These are phyloP conservation scores for Aspergillus baeticus DNA, from an alignment of 495 filamentous ascomycete species.

Conservation along the genomic window DNA sequence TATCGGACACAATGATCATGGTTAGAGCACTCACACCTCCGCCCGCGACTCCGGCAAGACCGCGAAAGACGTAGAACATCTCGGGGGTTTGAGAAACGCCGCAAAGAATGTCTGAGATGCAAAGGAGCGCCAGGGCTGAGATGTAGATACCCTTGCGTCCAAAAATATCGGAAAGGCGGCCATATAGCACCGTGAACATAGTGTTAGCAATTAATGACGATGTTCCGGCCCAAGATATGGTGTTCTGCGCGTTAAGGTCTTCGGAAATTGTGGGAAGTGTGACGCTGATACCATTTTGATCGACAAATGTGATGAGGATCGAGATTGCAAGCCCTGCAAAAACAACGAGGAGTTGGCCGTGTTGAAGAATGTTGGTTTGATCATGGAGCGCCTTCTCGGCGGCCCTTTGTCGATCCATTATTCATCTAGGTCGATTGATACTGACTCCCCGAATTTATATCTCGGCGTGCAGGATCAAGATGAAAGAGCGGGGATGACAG, in stretches of 20 bases:
- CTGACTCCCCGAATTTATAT: too few species aligned
- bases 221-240: conserved; percentile 76
- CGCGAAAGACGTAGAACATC: conserved; percentile 56
- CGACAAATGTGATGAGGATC: conserved; percentile 57
- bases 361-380: conserved; percentile 59
- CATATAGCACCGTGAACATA: conserved; percentile 63
- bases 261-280: conserved; percentile 58
- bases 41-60: conserved; percentile 51
- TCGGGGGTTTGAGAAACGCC: conserved; percentile 48
- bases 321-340: conserved; percentile 53
- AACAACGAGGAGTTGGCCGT: conserved; percentile 53
- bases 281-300: conserved; percentile 63
- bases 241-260: conserved; percentile 54
- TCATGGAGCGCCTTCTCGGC: conserved; percentile 47
- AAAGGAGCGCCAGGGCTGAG: conserved; percentile 44
- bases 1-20: conserved; percentile 53
- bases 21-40: conserved; percentile 50
- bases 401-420: conserved; percentile 31
- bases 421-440: not conserved
- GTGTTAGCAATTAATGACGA: conserved; percentile 73
- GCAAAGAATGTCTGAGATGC: conserved; percentile 53
- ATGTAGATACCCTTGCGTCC: conserved; percentile 55
- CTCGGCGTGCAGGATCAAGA: too few species aligned
- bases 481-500: not conserved
- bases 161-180: conserved; percentile 58